Conservation (phyloP, 2,329 filamentous ascomycete genomes). For the Phyllosticta citribraziliensis region DNA sequence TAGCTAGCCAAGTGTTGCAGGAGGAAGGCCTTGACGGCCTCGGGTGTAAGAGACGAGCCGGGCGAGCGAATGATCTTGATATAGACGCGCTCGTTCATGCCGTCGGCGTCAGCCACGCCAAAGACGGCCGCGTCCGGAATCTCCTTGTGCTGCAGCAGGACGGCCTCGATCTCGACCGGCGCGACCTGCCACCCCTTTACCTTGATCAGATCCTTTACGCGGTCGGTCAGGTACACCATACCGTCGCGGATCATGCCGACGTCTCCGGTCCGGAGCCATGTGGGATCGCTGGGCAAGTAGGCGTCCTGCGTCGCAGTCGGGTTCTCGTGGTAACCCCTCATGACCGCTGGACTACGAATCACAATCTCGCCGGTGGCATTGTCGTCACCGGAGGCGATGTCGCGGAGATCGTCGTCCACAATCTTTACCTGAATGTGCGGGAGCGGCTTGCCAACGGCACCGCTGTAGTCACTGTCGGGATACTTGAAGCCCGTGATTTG, state of each 20-base stretch:
- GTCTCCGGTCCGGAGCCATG: slow-evolving; percentile 10
- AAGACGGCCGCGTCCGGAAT: slow-evolving; percentile 9
- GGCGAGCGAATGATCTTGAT: background rate
- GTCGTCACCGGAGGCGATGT: background rate
- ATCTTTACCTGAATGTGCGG: slow-evolving; percentile 13
- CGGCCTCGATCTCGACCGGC: slow-evolving; percentile 9
- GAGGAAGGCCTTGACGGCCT: background rate
- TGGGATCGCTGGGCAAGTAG: background rate
- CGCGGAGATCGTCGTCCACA: slow-evolving; percentile 10
- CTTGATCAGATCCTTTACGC: slow-evolving; percentile 10
- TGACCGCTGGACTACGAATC: background rate
- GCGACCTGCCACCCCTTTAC: slow-evolving; percentile 8
- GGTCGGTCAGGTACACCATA: slow-evolving; percentile 1
- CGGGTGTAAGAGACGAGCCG: background rate
- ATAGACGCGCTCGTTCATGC: background rate
- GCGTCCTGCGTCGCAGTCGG: slow-evolving; percentile 1
- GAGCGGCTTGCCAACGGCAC: slow-evolving; percentile 9
- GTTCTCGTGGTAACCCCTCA: slow-evolving; percentile 1
- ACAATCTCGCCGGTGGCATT: background rate
- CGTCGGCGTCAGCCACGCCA: background rate
- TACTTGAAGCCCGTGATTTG: background rate
- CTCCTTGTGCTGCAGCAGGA: background rate
- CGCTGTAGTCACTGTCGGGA: background rate
- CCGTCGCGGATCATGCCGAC: background rate
- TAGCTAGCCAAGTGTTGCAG: background rate